Base-by-base conservation (phyloP, 139 green algal genomes). In the Micromonas pusilla region DNA sequence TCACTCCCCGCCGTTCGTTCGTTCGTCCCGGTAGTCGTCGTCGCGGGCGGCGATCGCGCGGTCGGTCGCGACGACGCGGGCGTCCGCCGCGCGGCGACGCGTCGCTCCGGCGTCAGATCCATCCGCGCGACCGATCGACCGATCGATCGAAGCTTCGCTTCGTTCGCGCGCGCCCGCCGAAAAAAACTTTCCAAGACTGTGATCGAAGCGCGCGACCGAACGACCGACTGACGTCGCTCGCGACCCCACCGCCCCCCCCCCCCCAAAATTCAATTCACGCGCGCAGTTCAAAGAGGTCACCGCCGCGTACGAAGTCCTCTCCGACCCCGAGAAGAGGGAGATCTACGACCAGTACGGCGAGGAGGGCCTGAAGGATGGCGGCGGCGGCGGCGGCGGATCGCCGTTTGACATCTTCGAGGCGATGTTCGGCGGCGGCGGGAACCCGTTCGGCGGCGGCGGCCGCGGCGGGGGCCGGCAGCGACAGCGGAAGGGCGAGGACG, bases 321-420 rank as follows among this genome's bases (percentile, higher is more conserved):
- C 89, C 25, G 95, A 99, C 83, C 81, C 87, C 0, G 92, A 99
- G 83, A 99, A 99, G 85, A 82, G 90, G 30, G 82, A 91, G 57
- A 93, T 98, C n/a, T 99, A 99, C 79, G 95, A 99, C 71, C 87
- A 98, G 89, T 98, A 97, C 84, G 95, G 95, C n/a, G 95, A 99
- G 84, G 95, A 99, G 53, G 95, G 93, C 0, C 81, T 98, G 38
- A 99, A 99, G 86, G 95, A 99, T 80, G 93, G 92, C 65, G 92
- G 93, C 37, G 90, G 89, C 38, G 90, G 89, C 36, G 89, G 88
- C 64, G 87, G 84, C 37, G 87, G 87, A 28, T 87, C 84, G 70
- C 90, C 90, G 63, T 93, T 96, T 84, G 94, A 97, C 82, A 92
- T 98, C 36, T 98, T 98, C 79, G 92, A 97, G 63, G 84, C 93